These are phyloP conservation scores for Cicer chorassanicum DNA, from an alignment of 306 rosid genomes.

Conservation along the genomic window DNA sequence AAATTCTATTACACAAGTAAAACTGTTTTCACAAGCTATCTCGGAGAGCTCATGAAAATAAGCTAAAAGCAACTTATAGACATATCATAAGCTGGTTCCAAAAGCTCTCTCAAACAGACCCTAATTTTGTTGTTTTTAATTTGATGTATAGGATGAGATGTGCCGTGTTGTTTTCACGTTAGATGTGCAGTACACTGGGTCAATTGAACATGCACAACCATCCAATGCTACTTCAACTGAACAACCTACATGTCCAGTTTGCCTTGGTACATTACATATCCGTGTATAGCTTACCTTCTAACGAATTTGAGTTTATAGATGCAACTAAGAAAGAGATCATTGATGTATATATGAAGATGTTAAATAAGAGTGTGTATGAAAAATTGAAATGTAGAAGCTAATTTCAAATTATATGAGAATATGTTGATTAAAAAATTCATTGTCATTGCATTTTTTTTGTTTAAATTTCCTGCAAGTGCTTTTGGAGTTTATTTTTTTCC, in stretches of 20 bases:
- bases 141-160: conserved; percentile 63
- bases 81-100: too few species aligned
- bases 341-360: background rate
- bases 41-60: too few species aligned
- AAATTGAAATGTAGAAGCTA: background rate
- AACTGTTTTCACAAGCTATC: too few species aligned
- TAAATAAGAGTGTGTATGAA: background rate
- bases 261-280: conserved; percentile 65
- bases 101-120: too few species aligned
- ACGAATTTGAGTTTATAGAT: background rate
- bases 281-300: background rate
- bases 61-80: too few species aligned
- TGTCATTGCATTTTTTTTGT: background rate
- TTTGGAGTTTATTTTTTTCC: background rate
- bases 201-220: conserved; percentile 82
- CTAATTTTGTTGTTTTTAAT: background rate
- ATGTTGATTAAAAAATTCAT: background rate
- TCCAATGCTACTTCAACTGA: conserved; percentile 74
- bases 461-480: background rate
- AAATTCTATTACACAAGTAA: too few species aligned
- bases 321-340: background rate
- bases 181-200: conserved; percentile 90
- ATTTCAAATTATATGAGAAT: background rate
- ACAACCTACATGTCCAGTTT: conserved; percentile 91
- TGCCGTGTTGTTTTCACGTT: conserved; percentile 78